Conservation (phyloP, 1,284 basidiomycete genomes). For the Rhizoctonia solani region DNA sequence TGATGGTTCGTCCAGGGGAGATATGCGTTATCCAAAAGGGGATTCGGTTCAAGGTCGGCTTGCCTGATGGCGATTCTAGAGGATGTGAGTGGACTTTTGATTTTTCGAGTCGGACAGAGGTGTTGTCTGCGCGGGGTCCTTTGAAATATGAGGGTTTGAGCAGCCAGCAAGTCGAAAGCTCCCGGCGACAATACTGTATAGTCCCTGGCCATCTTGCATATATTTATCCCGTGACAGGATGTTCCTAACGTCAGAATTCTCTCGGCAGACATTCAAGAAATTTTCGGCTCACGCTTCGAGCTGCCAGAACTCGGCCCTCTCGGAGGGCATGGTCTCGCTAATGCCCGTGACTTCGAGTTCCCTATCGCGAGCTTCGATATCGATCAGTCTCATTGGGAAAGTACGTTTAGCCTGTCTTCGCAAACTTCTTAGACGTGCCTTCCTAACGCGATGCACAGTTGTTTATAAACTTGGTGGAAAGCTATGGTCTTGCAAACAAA, state of each 20-base stretch:
- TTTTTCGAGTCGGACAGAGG: background rate
- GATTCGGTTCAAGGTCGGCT: conserved; percentile 63
- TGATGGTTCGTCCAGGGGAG: conserved; percentile 69
- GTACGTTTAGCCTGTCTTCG: too few species aligned
- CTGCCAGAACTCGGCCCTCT: conserved; percentile 70
- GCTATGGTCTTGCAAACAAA: conserved; percentile 60
- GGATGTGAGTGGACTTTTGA: conserved; percentile 42
- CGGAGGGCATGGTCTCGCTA: conserved; percentile 65
- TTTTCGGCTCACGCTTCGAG: conserved; percentile 65
- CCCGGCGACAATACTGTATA: too few species aligned
- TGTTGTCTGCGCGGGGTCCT: too few species aligned
- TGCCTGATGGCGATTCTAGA: conserved; percentile 54
- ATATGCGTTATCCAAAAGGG: conserved; percentile 67
- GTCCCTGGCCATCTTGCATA: too few species aligned
- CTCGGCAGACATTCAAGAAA: conserved; percentile 59
- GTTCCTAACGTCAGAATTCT: background rate
- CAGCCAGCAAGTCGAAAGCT: too few species aligned
- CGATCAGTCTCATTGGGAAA: conserved; percentile 61
- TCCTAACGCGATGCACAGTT: conserved; percentile 44
- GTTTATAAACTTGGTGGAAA: conserved; percentile 63
- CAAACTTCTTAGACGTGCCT: too few species aligned
- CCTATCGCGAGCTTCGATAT: conserved; percentile 67
- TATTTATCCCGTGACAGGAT: background rate
- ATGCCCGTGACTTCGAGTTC: conserved; percentile 64
- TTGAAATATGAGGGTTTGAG: too few species aligned